phyloP scores from a whole-genome alignment of 2,329 filamentous ascomycete genomes.

The Sarocladiaceae sp. region DNA sequence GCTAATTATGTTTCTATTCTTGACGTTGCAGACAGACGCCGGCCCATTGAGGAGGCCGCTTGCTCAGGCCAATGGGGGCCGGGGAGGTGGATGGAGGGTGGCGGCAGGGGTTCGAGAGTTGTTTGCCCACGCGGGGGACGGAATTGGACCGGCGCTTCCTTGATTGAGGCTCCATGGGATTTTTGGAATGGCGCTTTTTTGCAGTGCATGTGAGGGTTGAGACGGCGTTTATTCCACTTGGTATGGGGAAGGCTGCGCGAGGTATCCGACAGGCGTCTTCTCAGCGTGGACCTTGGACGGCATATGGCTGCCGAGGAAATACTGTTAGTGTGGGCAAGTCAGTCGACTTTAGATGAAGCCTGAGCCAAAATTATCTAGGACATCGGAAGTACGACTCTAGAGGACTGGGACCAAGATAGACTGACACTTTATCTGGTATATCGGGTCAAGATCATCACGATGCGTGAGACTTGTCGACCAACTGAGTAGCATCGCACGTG shows the following conservation, averaged over 20 bases:
- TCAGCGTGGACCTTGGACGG: no score
- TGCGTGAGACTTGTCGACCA: background rate
- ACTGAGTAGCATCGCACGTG: background rate
- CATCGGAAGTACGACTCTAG: no score
- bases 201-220: no score
- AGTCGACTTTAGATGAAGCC: no score
- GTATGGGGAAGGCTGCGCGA: no score
- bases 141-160: background rate
- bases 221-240: background rate
- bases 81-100: background rate
- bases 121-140: background rate
- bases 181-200: no score
- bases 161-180: background rate
- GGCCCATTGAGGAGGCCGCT: constrained; percentile 7
- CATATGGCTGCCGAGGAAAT: no score
- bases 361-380: no score
- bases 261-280: no score
- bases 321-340: no score
- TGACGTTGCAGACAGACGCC: constrained; percentile 1
- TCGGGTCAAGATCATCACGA: background rate
- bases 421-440: no score
- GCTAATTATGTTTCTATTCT: constrained; percentile 10
- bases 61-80: constrained; percentile 1
- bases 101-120: background rate
- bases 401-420: no score